phyloP scores from a whole-genome alignment of 768 basidiomycete species.

The Rhizopogon vinicolor region DNA sequence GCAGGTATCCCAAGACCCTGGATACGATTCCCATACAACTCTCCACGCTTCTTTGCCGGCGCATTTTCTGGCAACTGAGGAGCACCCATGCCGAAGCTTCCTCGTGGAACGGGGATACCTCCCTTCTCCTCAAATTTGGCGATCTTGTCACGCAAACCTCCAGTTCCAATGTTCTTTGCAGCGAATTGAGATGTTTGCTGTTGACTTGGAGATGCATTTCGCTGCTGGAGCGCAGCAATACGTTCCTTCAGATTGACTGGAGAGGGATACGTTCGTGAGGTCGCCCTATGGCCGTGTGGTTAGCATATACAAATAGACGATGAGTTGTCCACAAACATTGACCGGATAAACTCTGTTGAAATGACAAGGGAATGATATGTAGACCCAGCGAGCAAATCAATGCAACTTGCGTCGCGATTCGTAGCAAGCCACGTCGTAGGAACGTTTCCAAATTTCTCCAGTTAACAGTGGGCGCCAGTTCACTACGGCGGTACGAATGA shows the following conservation, averaged over 20 bases:
- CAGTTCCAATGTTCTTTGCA: conserved; percentile 20
- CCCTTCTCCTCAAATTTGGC: conserved; percentile 80
- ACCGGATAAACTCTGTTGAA: not conserved
- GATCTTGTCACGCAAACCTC: conserved; percentile 60
- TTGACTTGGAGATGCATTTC: conserved; percentile 24
- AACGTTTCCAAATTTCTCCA: no score
- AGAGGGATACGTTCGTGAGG: conserved; percentile 17
- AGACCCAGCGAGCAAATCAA: not conserved
- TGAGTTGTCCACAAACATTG: conserved; percentile 15
- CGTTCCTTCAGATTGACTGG: conserved; percentile 69
- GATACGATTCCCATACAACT: conserved; percentile 74
- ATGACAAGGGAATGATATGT: not conserved
- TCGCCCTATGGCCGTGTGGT: conserved; percentile 18
- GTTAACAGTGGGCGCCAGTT: no score
- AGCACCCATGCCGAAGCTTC: conserved; percentile 65
- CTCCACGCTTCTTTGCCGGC: conserved; percentile 48
- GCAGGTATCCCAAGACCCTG: conserved; percentile 26
- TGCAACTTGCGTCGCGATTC: not conserved
- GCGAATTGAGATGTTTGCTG: conserved; percentile 30
- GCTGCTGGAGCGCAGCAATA: conserved; percentile 77
- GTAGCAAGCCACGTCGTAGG: not conserved
- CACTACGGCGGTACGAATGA: no score
- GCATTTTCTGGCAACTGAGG: conserved; percentile 48
- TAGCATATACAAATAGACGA: conserved; percentile 4
- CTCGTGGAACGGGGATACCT: conserved; percentile 69